Evolutionary conservation across 1,284 basidiomycete genomes (phyloP).

Genomic region (Volvariella volvacea): DNA sequence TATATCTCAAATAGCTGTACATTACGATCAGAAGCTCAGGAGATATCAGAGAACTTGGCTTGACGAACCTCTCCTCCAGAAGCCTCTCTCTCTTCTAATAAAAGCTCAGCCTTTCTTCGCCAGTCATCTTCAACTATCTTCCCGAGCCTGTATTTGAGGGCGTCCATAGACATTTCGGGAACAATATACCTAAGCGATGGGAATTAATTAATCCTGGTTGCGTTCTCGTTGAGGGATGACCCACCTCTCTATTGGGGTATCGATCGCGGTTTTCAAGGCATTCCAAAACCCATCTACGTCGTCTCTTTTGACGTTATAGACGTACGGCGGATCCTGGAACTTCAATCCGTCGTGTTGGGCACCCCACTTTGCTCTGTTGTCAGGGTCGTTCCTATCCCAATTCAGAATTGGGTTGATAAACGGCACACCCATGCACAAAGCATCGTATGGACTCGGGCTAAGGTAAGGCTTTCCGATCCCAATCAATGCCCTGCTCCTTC

Average conservation of each 20-base stretch:
- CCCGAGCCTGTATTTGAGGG: slow-evolving; percentile 5
- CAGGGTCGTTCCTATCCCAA: slow-evolving; percentile 22
- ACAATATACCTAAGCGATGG: slow-evolving; percentile 6
- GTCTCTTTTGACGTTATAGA: slow-evolving; percentile 26
- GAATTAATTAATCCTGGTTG: too few relatives aligned
- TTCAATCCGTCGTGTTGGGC: slow-evolving; percentile 26
- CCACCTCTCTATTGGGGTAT: neutral
- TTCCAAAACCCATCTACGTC: slow-evolving; percentile 13
- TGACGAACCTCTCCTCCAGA: slow-evolving; percentile 5
- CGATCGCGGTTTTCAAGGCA: neutral
- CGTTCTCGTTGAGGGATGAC: neutral
- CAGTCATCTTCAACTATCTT: slow-evolving; percentile 4
- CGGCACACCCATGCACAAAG: slow-evolving; percentile 32
- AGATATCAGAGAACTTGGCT: neutral
- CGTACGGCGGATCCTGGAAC: slow-evolving; percentile 24
- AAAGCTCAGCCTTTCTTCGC: slow-evolving; percentile 1
- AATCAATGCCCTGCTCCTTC: slow-evolving; percentile 11
- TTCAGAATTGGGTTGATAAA: slow-evolving; percentile 29
- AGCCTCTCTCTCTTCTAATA: slow-evolving; percentile 1
- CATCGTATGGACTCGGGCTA: slow-evolving; percentile 28
- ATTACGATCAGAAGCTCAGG: neutral
- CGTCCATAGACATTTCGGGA: slow-evolving; percentile 6
- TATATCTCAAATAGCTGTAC: neutral
- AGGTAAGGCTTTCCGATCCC: slow-evolving; percentile 12
- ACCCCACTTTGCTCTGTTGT: slow-evolving; percentile 22